Evolutionary conservation across 2,329 filamentous ascomycete genomes (phyloP).

Genomic region (Rutstroemia sp.): DNA sequence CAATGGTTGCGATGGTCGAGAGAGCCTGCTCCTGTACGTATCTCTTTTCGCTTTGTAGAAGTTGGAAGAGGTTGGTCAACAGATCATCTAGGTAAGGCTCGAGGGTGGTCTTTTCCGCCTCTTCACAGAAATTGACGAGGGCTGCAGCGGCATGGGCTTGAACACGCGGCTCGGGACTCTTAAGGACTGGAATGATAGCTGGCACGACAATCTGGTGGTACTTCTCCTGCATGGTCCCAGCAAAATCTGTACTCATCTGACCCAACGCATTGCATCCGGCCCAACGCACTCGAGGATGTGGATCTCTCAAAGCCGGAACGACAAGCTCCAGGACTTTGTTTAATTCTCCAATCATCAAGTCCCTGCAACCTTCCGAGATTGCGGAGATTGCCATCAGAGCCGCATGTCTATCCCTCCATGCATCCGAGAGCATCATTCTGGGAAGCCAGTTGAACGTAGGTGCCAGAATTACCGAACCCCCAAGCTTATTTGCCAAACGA

Average conservation of each 20-base stretch:
- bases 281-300: constrained; percentile 91
- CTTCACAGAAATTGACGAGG: constrained; percentile 97
- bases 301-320: constrained; percentile 82
- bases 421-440: constrained; percentile 90
- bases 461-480: constrained; percentile 83
- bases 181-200: constrained; percentile 85
- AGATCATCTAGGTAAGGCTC: constrained; percentile 91
- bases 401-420: constrained; percentile 92
- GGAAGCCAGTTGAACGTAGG: constrained; percentile 97
- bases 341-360: constrained; percentile 90
- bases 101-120: constrained; percentile 84
- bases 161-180: constrained; percentile 84
- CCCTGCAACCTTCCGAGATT: constrained; percentile 93
- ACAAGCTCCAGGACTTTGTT: constrained; percentile 92
- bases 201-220: constrained; percentile 83
- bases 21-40: constrained; percentile 97
- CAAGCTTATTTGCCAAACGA: constrained; percentile 90
- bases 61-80: constrained; percentile 74
- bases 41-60: constrained; percentile 85
- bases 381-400: constrained; percentile 98
- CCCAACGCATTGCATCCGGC: constrained; percentile 97
- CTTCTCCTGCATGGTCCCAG: constrained; percentile 94
- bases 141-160: constrained; percentile 97
- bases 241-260: constrained; percentile 99
- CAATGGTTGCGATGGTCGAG: constrained; percentile 96